Conservation (phyloP, 2,329 filamentous ascomycete species). For the Monosporascus cannonballus region DNA sequence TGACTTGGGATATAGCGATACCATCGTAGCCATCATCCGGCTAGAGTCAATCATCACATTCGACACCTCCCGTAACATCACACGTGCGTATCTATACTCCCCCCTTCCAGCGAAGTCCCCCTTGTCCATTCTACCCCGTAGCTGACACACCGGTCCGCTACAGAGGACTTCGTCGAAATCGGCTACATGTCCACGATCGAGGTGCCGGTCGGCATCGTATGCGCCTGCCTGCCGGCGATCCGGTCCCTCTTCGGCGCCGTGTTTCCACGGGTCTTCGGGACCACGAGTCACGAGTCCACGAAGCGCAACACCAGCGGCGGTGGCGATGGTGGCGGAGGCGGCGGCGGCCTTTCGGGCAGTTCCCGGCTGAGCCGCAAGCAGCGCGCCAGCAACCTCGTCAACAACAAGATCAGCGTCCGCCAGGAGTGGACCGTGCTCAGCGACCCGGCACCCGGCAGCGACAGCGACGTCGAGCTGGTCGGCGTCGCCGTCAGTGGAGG, state of each 20-base stretch:
- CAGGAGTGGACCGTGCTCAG: constrained; percentile 11
- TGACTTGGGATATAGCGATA: constrained; percentile 5
- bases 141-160: neutral
- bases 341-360: neutral
- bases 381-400: neutral
- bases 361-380: neutral
- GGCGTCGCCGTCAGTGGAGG: neutral
- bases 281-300: neutral
- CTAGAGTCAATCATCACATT: constrained; percentile 10
- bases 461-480: neutral
- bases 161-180: constrained; percentile 7
- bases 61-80: neutral
- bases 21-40: constrained; percentile 14
- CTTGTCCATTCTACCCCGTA: neutral
- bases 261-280: constrained; percentile 9
- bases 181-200: constrained; percentile 17
- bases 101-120: neutral
- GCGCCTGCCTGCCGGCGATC: constrained; percentile 17
- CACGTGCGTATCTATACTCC: neutral
- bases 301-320: neutral
- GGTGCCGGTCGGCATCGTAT: constrained; percentile 14
- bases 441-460: neutral
- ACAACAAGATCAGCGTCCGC: constrained; percentile 8
- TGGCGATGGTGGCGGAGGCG: neutral
- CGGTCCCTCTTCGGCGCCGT: constrained; percentile 9